Base-by-base conservation (phyloP, 352 stramenopile species). In the Phytophthora nicotianae region DNA sequence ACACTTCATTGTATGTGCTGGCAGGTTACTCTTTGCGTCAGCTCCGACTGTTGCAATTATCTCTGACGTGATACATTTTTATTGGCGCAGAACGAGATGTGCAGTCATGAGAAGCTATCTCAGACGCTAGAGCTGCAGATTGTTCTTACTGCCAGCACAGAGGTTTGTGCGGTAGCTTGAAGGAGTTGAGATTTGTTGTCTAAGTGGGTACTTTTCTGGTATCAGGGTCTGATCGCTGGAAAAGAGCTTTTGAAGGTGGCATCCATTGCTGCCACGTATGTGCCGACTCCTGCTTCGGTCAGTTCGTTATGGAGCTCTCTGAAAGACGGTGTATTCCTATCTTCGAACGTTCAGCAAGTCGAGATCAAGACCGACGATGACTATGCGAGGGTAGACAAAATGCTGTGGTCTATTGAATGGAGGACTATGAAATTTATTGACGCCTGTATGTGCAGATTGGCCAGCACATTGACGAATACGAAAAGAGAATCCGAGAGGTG, bases 301-400 rank as follows among this genome's bases (percentile, higher is more conserved):
- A 90, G 81, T 5, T 92, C 83, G 0, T 65, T 95, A 5, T 95
- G 87, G 87, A 92, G 81, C 49, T 91, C 85, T 14, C 67, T 93
- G 48, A 92, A 90, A 60, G 87, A 95, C 52, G 85, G 83, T 5
- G 74, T 91, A 8, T 91, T 93, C 33, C 58, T 94, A 21, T 73
- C 80, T 5, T 89, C 83, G 11, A 90, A 87, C 11, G 83, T 93
- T 11, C 87, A 93, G 57, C 83, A 88, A 62, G 83, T 95, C 5
- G 87, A 95, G 46, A 94, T 95, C 56, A 90, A 90, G 50, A 92
- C 81, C 5, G 87, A 95, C 41, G 87, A 95, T 48, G 87, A 91
- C n/a, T 95, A 95, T 54, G 74, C 77, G 14, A 91, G 79, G 66
- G 83, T 90, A 29, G 46, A 32, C 33, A 62, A 35, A 20, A 20